Conservation (phyloP, 1,284 basidiomycete genomes). For the Chalciporus sp. region DNA sequence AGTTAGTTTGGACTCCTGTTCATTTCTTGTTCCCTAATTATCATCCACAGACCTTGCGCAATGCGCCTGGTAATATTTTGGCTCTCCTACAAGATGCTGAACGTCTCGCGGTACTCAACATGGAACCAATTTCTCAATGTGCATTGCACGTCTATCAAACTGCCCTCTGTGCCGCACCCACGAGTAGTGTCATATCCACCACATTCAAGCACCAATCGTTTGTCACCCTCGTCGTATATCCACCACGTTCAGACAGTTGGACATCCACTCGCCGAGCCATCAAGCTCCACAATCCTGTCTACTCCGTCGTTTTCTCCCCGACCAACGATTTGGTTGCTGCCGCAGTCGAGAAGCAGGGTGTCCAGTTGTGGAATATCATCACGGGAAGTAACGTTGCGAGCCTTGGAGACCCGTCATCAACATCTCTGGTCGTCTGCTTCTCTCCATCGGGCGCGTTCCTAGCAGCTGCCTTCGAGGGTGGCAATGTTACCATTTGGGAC, state of each 20-base stretch:
- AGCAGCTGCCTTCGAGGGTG: constrained; percentile 20
- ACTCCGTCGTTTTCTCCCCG: constrained; percentile 24
- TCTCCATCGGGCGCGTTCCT: constrained; percentile 26
- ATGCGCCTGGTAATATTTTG: constrained; percentile 5
- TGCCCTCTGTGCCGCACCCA: constrained; percentile 4
- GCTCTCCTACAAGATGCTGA: constrained; percentile 19
- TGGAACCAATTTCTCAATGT: constrained; percentile 24
- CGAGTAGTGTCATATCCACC: constrained; percentile 1
- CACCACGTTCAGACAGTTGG: not conserved
- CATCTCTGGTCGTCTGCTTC: constrained; percentile 26
- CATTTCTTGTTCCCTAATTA: not conserved
- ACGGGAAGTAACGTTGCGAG: constrained; percentile 26
- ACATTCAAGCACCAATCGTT: constrained; percentile 17
- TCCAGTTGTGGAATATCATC: constrained; percentile 26
- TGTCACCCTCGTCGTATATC: constrained; percentile 1
- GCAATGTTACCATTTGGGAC: constrained; percentile 27
- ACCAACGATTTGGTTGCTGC: constrained; percentile 16
- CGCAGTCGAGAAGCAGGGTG: constrained; percentile 16
- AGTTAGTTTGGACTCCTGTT: constrained; percentile 6
- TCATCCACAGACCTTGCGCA: constrained; percentile 9
- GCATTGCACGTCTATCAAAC: constrained; percentile 25
- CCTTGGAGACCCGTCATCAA: constrained; percentile 14
- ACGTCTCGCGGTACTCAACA: constrained; percentile 22
- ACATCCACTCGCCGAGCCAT: constrained; percentile 2
- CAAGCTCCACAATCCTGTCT: constrained; percentile 6